Base-by-base conservation (phyloP, 2,329 filamentous ascomycete genomes). In the Coniochaeta prunicola region DNA sequence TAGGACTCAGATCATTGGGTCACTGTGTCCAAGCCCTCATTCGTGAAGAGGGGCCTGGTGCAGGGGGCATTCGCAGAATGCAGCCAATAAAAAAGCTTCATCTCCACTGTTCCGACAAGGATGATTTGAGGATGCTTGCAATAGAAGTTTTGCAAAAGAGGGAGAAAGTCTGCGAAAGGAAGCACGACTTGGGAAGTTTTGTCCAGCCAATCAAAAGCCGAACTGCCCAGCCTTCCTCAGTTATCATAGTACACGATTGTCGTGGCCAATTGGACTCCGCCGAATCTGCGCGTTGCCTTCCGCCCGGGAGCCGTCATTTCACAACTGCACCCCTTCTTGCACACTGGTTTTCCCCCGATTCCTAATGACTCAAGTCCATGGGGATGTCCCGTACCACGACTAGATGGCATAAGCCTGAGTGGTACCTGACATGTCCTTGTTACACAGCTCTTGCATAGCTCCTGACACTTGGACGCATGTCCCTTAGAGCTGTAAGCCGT, bases 1-100 rank as follows among this genome's bases (percentile, higher is more conserved):
- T 76, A 75, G 69, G 68, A 72, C 19, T 67, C 70, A 69, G 66
- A 57, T 56, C 34, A 59, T 62, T 64, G 57, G 56, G 57, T 24
- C 60, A 59, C 45, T 28, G n/a, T 7, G 62, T 56, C 60, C 61
- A 60, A 62, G 58, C 59, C 61, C 55, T 62, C 60, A 58, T 60
- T 55, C 58, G 55, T 59, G 62, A 56, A 60, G 61, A 60, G 57
- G 30, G 48, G 30, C 53, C 34, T 45, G 59, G 61, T 62, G 60
- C 63, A 64, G 59, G 63, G 63, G 64, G 13, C 12, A 12, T 5
- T 2, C 21, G 13, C 55, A n/a, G 24, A 30, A 40, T 38, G 15
- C 56, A 38, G 15, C 64, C 64, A 65, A 66, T 65, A 42, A 65
- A 6, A 17, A 24, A 15, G 1, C 10, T 36, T 56, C 19, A 42